A percentile compares a stretch with the other conserved stretches of the same genome.
phyloP scores from a whole-genome alignment of 164 flowering plant species.

The Annona squamosa region DNA sequence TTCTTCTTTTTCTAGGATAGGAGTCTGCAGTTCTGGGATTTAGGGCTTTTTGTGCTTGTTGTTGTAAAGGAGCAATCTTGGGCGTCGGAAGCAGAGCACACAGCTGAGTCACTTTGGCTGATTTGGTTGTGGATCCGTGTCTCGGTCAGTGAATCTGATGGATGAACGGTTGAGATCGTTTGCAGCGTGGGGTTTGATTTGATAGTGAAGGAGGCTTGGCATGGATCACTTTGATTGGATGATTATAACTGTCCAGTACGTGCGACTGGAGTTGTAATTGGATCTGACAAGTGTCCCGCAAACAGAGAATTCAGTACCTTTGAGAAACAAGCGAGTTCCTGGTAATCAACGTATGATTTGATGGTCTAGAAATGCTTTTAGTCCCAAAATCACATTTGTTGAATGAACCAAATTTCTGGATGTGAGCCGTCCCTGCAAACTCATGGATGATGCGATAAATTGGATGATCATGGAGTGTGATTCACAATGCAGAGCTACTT shows the following conservation, averaged over 20 bases:
- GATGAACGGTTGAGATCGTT: background rate
- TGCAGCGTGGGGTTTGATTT: background rate
- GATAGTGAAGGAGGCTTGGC: background rate
- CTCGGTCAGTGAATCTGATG: background rate
- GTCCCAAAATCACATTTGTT: too few species aligned
- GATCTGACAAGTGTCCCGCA: background rate
- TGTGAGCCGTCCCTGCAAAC: too few species aligned
- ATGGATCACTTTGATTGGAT: background rate
- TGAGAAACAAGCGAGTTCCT: too few species aligned
- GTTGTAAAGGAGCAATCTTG: background rate
- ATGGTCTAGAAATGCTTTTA: too few species aligned
- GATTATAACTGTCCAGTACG: background rate
- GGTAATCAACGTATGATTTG: too few species aligned
- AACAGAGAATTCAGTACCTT: background rate
- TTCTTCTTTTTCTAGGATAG: background rate
- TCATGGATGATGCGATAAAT: too few species aligned
- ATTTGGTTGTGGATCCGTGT: background rate
- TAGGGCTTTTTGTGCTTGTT: background rate
- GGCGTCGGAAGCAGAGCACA: background rate
- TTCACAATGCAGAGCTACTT: too few species aligned
- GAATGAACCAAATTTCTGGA: too few species aligned
- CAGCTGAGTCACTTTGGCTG: background rate
- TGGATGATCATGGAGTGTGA: too few species aligned
- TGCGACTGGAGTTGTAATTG: background rate
- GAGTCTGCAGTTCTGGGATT: background rate